These are phyloP conservation scores for Podaxis pistillaris DNA, from an alignment of 768 basidiomycete genomes.

Conservation along the genomic window DNA sequence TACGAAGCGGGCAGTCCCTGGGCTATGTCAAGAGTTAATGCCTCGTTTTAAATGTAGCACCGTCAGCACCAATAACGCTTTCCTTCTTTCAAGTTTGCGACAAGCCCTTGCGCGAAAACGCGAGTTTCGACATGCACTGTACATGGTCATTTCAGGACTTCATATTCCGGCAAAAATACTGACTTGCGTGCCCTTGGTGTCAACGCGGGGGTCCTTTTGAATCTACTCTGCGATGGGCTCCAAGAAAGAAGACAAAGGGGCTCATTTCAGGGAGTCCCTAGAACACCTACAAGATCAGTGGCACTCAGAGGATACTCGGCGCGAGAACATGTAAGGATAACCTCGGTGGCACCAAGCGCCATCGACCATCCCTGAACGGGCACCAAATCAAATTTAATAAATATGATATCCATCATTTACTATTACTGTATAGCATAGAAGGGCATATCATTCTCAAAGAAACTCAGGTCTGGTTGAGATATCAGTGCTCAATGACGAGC, in stretches of 20 bases:
- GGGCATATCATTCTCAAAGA: no score
- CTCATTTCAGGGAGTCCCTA: conserved; percentile 97
- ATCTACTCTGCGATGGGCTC: not conserved
- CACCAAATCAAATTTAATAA: conserved; percentile 35
- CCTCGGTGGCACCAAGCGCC: not conserved
- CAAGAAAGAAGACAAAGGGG: conserved; percentile 31
- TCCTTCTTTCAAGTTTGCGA: conserved; percentile 38
- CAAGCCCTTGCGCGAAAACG: not conserved
- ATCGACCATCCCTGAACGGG: no score
- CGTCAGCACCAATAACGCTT: conserved; percentile 32
- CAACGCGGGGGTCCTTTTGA: no score
- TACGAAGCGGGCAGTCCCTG: conserved; percentile 81
- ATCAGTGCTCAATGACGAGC: no score
- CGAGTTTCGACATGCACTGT: no score
- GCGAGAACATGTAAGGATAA: no score
- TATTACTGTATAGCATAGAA: no score
- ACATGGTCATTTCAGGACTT: no score
- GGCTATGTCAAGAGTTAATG: conserved; percentile 65
- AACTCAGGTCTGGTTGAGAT: no score
- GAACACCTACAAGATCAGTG: conserved; percentile 24
- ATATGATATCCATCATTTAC: conserved; percentile 17
- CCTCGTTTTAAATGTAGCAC: conserved; percentile 31
- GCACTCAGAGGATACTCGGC: conserved; percentile 14
- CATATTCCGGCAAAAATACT: no score
- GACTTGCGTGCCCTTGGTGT: no score